A percentile compares a stretch with the other conserved stretches of the same genome.
Evolutionary conservation across 2,329 filamentous ascomycete species (phyloP).

Genomic region (Fusarium heterosporum): DNA sequence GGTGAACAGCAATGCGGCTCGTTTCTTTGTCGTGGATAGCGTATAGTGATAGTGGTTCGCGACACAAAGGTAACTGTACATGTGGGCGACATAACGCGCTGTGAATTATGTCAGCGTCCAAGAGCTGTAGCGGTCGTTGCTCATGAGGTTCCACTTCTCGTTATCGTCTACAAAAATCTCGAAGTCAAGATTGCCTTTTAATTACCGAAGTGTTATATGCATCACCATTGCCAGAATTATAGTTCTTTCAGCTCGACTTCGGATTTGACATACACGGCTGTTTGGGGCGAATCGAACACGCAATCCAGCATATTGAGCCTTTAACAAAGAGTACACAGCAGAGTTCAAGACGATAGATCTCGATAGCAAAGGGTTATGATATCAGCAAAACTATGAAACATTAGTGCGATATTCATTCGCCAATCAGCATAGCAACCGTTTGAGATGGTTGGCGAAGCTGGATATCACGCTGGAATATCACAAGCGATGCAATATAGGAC

Average conservation of each 20-base stretch:
- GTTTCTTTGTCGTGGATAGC: not conserved
- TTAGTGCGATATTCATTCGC: not conserved
- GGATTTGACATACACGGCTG: not conserved
- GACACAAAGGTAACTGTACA: slow-evolving; percentile 2
- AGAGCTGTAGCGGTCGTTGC: not conserved
- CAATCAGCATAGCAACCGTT: not conserved
- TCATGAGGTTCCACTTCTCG: slow-evolving; percentile 7
- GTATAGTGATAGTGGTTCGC: not conserved
- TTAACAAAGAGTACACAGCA: not conserved
- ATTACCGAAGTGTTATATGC: not conserved
- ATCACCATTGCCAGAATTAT: not conserved
- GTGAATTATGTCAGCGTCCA: slow-evolving; percentile 13
- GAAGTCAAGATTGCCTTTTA: no score
- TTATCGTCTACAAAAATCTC: not conserved
- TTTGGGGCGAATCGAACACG: not conserved
- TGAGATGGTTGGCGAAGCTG: not conserved
- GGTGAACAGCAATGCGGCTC: not conserved
- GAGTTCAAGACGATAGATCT: not conserved
- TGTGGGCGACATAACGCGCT: not conserved
- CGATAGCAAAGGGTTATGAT: not conserved
- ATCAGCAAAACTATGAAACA: not conserved
- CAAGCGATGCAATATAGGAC: slow-evolving; percentile 7
- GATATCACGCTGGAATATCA: not conserved
- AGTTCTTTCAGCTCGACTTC: not conserved
- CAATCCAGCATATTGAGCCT: not conserved